Conservation (phyloP, 2,329 filamentous ascomycete genomes). For the Aureobasidium vineae region DNA sequence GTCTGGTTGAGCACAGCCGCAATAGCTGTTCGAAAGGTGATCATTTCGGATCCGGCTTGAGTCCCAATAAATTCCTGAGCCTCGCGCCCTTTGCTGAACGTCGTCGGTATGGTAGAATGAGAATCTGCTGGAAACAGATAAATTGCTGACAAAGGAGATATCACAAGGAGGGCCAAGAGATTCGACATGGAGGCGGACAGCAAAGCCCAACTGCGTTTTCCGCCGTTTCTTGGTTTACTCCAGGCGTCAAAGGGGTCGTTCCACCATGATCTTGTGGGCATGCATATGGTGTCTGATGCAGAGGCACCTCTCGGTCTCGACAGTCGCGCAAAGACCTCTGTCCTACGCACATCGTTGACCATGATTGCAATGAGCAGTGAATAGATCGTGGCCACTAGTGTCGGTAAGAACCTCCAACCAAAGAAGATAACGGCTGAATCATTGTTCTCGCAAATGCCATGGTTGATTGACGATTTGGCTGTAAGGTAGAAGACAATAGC, state of each 20-base stretch:
- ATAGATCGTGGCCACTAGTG: not conserved
- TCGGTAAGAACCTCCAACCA: not conserved
- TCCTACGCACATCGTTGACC: constrained; percentile 8
- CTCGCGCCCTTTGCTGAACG: not conserved
- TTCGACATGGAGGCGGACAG: not conserved
- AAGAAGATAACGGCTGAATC: not conserved
- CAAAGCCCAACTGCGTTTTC: not conserved
- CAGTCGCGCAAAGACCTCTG: not conserved
- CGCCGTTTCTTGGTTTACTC: not conserved
- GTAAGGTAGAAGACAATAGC: not conserved
- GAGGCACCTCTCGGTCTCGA: not conserved
- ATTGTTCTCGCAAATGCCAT: not conserved
- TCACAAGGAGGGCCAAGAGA: not conserved
- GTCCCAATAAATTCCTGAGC: not conserved
- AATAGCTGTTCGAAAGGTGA: not conserved
- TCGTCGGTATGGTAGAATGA: not conserved
- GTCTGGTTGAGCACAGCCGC: not conserved
- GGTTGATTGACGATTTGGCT: not conserved
- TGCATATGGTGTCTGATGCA: not conserved
- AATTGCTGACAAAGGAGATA: not conserved
- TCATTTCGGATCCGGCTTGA: not conserved
- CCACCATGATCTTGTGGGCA: not conserved
- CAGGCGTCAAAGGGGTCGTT: not conserved
- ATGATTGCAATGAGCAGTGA: not conserved
- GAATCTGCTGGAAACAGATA: not conserved